Base-by-base conservation (phyloP, 1,139 yeast genomes). In the Hemisphaericaspora subhashii region DNA sequence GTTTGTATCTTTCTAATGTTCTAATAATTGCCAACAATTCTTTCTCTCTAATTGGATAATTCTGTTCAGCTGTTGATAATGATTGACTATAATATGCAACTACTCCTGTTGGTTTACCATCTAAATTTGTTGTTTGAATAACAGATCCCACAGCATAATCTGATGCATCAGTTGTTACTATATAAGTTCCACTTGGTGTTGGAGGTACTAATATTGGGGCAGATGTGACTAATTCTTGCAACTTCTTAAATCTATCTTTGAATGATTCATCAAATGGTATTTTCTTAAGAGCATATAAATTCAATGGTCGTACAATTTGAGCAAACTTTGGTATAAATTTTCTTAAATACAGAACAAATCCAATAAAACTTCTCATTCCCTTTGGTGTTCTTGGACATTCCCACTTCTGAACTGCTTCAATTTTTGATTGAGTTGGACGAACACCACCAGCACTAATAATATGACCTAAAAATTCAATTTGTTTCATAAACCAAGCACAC, bases 131-230 rank as follows among this genome's bases (percentile, higher is more conserved):
- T n/a, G 16, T 17, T 31, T 36, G 18, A 20, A 31, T 31, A 10
- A 36, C 21, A 3, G 35, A 13, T 4, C 39, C 39, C 9, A 31
- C 14, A 12, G 17, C 13, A 18, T 17, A 13, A 20, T 36, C 31
- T 10, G 35, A 31, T n/a, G 39, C 39, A 21, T 36, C 39, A 1
- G 38, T 31, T 2, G 35, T 23, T n/a, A 36, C 14, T 4, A 25
- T 18, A 26, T 24, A 31, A 18, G 25, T 20, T 10, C 18, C 29
- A 13, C 15, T 11, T 7, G 16, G 18, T 3, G n/a, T 12, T 4
- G 38, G 33, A 2, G 30, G 16, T 11, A 27, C 27, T 9, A 35
- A 23, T 13, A 26, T 16, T 1, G 29, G 22, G 3, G 32, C 6
- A 12, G 26, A 23, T 11, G 13, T 11, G 31, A 11, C 14, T 16